Conservation (phyloP, 1,139 yeast species). For the Ogataea hybrid region DNA sequence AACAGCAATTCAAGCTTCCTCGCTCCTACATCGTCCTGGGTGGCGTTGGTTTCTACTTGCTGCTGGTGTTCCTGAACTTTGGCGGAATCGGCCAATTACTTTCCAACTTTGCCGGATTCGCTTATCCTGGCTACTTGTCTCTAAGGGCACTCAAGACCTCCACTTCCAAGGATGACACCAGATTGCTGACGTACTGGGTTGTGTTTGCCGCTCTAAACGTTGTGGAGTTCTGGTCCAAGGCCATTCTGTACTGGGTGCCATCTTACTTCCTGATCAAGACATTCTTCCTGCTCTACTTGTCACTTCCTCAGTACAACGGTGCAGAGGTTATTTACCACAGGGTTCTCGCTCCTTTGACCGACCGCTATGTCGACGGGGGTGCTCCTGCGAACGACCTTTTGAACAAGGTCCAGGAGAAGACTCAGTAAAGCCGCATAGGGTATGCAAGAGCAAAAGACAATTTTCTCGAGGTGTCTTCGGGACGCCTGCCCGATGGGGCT, state of each 20-base stretch:
- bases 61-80: conserved; percentile 79
- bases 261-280: conserved; percentile 96
- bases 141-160: conserved; percentile 77
- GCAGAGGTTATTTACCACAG: conserved; percentile 66
- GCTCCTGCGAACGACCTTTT: conserved; percentile 30
- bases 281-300: conserved; percentile 79
- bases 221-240: conserved; percentile 92
- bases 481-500: too few relatives aligned
- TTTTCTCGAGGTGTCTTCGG: background rate
- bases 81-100: conserved; percentile 94
- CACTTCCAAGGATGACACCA: conserved; percentile 67
- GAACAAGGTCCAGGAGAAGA: conserved; percentile 34
- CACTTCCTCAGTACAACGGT: conserved; percentile 86
- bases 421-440: conserved; percentile 20
- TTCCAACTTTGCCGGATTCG: conserved; percentile 90
- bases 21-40: conserved; percentile 83
- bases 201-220: conserved; percentile 90
- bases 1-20: conserved; percentile 71
- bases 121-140: conserved; percentile 87
- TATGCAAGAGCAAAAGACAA: background rate
- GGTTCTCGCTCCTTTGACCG: conserved; percentile 71
- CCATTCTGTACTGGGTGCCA: conserved; percentile 92
- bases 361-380: conserved; percentile 43
- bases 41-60: conserved; percentile 60
- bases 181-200: conserved; percentile 90